Evolutionary conservation across 441 rosid genomes (phyloP).

Genomic region (Erodium moschatum): DNA sequence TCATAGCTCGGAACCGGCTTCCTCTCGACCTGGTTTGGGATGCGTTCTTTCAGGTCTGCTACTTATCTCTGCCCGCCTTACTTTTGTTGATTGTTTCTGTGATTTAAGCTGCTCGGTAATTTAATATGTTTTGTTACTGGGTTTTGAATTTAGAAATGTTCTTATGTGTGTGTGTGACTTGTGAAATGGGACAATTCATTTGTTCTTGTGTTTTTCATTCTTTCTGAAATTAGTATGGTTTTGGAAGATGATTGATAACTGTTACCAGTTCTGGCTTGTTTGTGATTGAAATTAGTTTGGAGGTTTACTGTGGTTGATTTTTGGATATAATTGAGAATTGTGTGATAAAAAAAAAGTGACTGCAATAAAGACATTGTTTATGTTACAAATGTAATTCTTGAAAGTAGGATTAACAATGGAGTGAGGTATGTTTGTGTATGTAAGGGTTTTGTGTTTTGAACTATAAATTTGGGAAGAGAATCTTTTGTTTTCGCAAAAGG

Average conservation of each 20-base stretch:
- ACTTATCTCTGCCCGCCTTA: background rate
- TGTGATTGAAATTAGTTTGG: background rate
- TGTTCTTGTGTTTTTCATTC: background rate
- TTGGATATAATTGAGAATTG: background rate
- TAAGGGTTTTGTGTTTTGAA: background rate
- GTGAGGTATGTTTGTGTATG: background rate
- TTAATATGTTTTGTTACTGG: background rate
- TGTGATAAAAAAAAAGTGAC: background rate
- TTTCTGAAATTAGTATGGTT: background rate
- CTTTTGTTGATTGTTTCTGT: background rate
- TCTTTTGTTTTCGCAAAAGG: background rate
- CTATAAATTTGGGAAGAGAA: background rate
- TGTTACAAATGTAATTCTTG: background rate
- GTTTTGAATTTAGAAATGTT: background rate
- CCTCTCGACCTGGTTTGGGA: background rate
- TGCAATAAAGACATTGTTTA: background rate
- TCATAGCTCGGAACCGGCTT: conserved; percentile 10
- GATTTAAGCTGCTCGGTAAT: background rate
- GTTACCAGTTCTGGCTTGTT: background rate
- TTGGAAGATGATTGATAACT: background rate
- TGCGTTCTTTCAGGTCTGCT: background rate
- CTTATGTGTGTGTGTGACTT: background rate
- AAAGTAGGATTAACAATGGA: background rate
- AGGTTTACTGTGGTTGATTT: background rate
- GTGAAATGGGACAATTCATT: background rate